These are phyloP conservation scores for Fraxinus cuspidata DNA, from an alignment of 257 asterid genomes.

Conservation along the genomic window DNA sequence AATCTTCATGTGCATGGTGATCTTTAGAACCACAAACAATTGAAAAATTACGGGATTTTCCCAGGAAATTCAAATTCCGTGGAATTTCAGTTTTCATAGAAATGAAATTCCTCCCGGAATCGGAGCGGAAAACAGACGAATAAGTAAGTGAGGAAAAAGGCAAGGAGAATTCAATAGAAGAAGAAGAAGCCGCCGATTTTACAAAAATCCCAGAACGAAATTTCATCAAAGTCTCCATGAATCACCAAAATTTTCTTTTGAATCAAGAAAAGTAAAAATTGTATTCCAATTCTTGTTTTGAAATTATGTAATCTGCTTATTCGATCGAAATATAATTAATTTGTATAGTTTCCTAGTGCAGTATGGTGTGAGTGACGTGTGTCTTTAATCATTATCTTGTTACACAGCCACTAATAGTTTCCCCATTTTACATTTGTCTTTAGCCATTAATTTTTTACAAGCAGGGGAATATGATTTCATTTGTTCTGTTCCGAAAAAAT, in stretches of 20 bases:
- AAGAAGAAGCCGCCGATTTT: conserved; percentile 2
- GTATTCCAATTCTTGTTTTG: not conserved
- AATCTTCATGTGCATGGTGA: conserved; percentile 31
- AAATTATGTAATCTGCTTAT: too few species aligned
- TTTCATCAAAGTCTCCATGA: conserved; percentile 26
- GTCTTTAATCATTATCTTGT: too few species aligned
- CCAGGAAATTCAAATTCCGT: conserved; percentile 17
- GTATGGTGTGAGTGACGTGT: too few species aligned
- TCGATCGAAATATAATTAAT: too few species aligned
- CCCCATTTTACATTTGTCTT: too few species aligned
- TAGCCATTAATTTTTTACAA: too few species aligned
- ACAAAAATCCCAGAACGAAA: not conserved
- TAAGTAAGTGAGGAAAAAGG: conserved; percentile 27
- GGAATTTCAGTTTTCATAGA: conserved; percentile 17
- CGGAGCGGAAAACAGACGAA: conserved; percentile 28
- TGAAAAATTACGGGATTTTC: conserved; percentile 34
- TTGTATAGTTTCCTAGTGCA: too few species aligned
- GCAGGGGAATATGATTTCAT: too few species aligned
- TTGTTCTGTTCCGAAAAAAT: too few species aligned
- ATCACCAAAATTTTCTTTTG: not conserved
- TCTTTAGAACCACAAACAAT: conserved; percentile 44
- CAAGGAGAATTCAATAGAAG: conserved; percentile 29
- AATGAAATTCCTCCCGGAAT: conserved; percentile 25
- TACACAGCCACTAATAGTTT: too few species aligned
- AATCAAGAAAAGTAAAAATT: not conserved